A percentile compares a stretch with the other conserved stretches of the same genome.
These are phyloP conservation scores for Candida glaebosa DNA, from an alignment of 805 yeast genomes.

Conservation along the genomic window DNA sequence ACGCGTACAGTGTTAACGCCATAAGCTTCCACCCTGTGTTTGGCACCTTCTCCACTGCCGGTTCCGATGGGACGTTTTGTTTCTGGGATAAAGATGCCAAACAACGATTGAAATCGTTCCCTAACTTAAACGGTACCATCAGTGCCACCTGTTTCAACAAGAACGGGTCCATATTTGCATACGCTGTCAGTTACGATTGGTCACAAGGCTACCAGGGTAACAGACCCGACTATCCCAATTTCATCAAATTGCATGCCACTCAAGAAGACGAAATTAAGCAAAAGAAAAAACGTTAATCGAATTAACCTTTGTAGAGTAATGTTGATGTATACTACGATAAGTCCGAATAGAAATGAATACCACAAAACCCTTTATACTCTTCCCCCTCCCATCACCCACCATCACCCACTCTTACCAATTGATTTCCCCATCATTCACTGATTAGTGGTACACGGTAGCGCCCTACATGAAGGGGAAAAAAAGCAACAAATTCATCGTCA, in stretches of 20 bases:
- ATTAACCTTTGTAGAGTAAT: slow-evolving; percentile 3
- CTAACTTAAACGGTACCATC: slow-evolving; percentile 63
- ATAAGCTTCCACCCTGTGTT: slow-evolving; percentile 83
- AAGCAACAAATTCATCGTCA: too few relatives aligned
- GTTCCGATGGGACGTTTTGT: slow-evolving; percentile 89
- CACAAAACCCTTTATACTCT: too few relatives aligned
- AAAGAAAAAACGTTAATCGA: slow-evolving; percentile 31
- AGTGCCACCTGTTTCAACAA: slow-evolving; percentile 79
- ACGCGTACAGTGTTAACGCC: slow-evolving; percentile 75
- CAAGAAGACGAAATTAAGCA: slow-evolving; percentile 83
- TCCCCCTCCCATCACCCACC: too few relatives aligned
- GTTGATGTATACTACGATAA: slow-evolving; percentile 2
- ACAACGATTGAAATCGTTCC: slow-evolving; percentile 80
- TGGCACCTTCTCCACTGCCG: slow-evolving; percentile 92
- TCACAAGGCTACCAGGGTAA: slow-evolving; percentile 81
- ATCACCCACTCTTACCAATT: too few relatives aligned
- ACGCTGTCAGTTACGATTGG: slow-evolving; percentile 95
- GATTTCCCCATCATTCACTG: too few relatives aligned
- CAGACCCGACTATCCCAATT: slow-evolving; percentile 69
- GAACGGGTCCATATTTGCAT: slow-evolving; percentile 81
- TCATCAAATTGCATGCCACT: slow-evolving; percentile 77
- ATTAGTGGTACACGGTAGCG: too few relatives aligned
- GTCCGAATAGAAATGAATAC: neutral
- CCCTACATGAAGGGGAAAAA: too few relatives aligned
- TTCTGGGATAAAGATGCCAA: slow-evolving; percentile 96